A percentile compares a stretch with the other conserved stretches of the same genome.
These are phyloP conservation scores for Corrigiola litoralis DNA, from an alignment of 179 eudicot species.

Conservation along the genomic window DNA sequence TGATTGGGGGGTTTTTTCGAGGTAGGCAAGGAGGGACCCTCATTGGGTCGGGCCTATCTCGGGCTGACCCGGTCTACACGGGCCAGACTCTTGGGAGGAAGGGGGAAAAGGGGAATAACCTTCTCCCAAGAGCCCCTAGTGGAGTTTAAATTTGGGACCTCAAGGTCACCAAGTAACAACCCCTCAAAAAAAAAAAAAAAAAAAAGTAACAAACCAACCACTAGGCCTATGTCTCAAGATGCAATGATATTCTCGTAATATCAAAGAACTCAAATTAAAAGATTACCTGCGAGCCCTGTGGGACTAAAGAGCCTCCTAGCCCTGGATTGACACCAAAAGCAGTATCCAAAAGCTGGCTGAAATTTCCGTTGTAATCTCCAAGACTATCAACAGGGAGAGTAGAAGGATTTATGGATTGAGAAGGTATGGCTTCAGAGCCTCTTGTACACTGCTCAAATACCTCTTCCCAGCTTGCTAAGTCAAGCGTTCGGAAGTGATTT, in stretches of 20 bases:
- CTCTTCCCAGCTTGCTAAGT: constrained; percentile 43
- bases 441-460: constrained; percentile 36
- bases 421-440: constrained; percentile 19
- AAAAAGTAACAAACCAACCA: neutral
- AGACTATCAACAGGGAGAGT: constrained; percentile 23
- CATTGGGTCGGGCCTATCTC: too few species aligned
- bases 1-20: too few species aligned
- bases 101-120: too few species aligned
- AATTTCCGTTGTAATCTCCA: constrained; percentile 23
- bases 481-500: constrained; percentile 29
- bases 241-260: neutral
- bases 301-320: constrained; percentile 22
- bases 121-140: too few species aligned
- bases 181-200: too few species aligned
- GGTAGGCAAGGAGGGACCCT: too few species aligned
- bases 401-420: constrained; percentile 23
- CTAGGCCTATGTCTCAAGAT: neutral
- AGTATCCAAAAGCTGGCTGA: constrained; percentile 34
- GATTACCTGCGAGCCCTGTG: constrained; percentile 34
- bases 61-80: too few species aligned
- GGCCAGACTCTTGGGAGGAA: too few species aligned
- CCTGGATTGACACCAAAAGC: constrained; percentile 22
- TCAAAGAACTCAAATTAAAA: neutral
- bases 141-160: too few species aligned
- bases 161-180: too few species aligned